These are phyloP conservation scores for Allium fistulosum DNA, from an alignment of 106 monocot species.

Conservation along the genomic window DNA sequence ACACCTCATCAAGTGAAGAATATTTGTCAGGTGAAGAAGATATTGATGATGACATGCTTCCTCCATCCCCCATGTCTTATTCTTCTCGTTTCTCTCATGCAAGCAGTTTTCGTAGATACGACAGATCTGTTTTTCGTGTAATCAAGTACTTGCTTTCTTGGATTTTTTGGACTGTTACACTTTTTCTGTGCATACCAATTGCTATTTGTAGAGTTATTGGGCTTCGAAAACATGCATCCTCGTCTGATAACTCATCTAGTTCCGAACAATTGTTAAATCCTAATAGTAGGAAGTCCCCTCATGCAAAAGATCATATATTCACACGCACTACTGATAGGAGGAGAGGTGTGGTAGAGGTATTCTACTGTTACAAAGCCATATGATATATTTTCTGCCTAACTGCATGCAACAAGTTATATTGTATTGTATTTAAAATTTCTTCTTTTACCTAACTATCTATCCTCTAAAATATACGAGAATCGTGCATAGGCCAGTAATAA, in stretches of 20 bases:
- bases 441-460: neutral
- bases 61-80: slow-evolving; percentile 74
- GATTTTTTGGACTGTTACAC: slow-evolving; percentile 65
- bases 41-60: slow-evolving; percentile 44
- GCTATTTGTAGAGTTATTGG: slow-evolving; percentile 28
- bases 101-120: slow-evolving; percentile 57
- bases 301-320: slow-evolving; percentile 56
- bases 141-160: slow-evolving; percentile 54
- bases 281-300: slow-evolving; percentile 19
- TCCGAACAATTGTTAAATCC: slow-evolving; percentile 7
- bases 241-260: neutral
- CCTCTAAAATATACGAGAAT: too few relatives aligned
- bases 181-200: slow-evolving; percentile 44
- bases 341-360: slow-evolving; percentile 94
- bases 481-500: too few relatives aligned
- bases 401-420: neutral
- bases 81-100: slow-evolving; percentile 71
- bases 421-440: neutral
- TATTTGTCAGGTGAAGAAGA: slow-evolving; percentile 72
- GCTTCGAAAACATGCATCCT: slow-evolving; percentile 15
- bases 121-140: slow-evolving; percentile 25
- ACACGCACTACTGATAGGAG: slow-evolving; percentile 79
- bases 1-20: slow-evolving; percentile 39
- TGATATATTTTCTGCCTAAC: neutral
- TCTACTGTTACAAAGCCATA: neutral